phyloP scores from a whole-genome alignment of 805 yeast genomes.

The Candida chilensis region DNA sequence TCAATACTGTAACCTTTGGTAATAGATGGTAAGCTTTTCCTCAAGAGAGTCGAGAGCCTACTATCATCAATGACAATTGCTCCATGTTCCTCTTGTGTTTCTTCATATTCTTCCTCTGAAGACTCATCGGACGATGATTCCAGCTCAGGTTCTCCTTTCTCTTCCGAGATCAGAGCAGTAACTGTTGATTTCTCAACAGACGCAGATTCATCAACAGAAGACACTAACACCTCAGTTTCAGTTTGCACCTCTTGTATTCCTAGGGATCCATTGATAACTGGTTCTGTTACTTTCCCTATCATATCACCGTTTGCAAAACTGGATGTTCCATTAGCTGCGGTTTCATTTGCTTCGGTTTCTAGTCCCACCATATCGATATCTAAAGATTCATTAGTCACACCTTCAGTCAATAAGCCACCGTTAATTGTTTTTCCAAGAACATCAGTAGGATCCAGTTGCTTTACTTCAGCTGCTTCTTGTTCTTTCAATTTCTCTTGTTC shows the following conservation, averaged over 20 bases:
- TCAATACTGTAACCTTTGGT: slow-evolving; percentile 40
- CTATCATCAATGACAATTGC: slow-evolving; percentile 18
- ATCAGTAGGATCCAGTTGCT: slow-evolving; percentile 2
- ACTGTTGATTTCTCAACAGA: slow-evolving; percentile 1
- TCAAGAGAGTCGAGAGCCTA: slow-evolving; percentile 15
- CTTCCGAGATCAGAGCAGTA: slow-evolving; percentile 20
- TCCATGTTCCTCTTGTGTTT: slow-evolving; percentile 9
- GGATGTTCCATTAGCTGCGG: slow-evolving; percentile 5
- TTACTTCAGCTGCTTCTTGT: slow-evolving; percentile 6
- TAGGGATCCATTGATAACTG: neutral
- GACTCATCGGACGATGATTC: slow-evolving; percentile 2
- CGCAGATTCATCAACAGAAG: neutral
- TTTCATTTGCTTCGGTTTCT: slow-evolving; percentile 5
- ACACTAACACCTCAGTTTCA: slow-evolving; percentile 1
- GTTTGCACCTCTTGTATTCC: slow-evolving; percentile 1
- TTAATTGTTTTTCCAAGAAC: slow-evolving; percentile 1
- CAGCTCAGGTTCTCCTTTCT: slow-evolving; percentile 14
- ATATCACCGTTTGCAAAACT: slow-evolving; percentile 4
- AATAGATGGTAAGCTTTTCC: slow-evolving; percentile 16
- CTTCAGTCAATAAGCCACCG: slow-evolving; percentile 1
- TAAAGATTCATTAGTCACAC: slow-evolving; percentile 1
- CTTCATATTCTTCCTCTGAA: slow-evolving; percentile 2
- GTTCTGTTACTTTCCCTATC: slow-evolving; percentile 4
- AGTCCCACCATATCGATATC: neutral
- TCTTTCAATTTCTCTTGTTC: slow-evolving; percentile 19